Base-by-base conservation (phyloP, 2,329 filamentous ascomycete genomes). In the Amauroascus verrucosus region DNA sequence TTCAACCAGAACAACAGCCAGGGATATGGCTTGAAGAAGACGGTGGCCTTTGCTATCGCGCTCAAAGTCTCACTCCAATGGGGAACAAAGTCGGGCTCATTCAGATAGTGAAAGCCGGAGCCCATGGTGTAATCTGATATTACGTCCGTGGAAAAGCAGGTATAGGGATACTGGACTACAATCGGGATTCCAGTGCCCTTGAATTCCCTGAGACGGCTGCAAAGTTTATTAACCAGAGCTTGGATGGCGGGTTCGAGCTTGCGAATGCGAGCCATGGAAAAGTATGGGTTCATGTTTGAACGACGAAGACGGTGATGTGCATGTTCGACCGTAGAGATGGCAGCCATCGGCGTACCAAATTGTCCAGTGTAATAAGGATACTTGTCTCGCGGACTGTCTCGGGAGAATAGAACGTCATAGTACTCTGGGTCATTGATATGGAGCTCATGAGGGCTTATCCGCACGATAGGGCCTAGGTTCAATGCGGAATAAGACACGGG, bases 111-210 rank as follows among this genome's bases (percentile, higher is more conserved):
- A 46, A 62, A 66, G 0, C 60, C 59, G 4, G 57, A 40, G 6
- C 62, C 61, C 59, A 65, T 62, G 26, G 61, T 62, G 52, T 74
- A 74, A 53, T 72, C 65, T 55, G 71, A 72, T 56, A 76, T 71
- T 40, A 75, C 68, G 30, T 75, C 72, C 26, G 71, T 71, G 1
- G 72, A 70, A 44, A 71, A 64, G 18, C 70, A 71, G 20, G 66
- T 69, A 48, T 70, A 72, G 0, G 68, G 62, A 53, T 65, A 56
- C 33, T 53, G 51, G n/a, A 41, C 51, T 9, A 53, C 44, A 26
- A 53, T 38, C 2, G 51, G 51, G 6, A 20, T 32, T 32, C 51
- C 51, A 13, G 43, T 53, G 24, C 41, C 51, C 18, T 47, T 30
- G 33, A 59, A 62, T 11, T 56, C 60, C 3, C 56, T 49, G 22